Evolutionary conservation across 805 yeast genomes (phyloP).

Genomic region (Myxozyma nipponensis): DNA sequence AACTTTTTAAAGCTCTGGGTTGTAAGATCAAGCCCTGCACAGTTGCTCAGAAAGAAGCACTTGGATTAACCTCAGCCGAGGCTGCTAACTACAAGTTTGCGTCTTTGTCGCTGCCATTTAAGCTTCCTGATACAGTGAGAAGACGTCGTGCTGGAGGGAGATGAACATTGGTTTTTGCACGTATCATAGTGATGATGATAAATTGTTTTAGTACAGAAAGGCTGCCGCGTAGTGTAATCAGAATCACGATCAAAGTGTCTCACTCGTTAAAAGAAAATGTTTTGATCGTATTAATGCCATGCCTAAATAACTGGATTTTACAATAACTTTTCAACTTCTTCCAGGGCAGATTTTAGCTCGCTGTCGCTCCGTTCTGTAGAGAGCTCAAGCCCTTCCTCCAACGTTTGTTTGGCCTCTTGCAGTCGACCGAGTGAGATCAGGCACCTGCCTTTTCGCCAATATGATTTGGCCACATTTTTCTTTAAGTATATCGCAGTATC

Average conservation of each 20-base stretch:
- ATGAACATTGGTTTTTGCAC: constrained; percentile 2
- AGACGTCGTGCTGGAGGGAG: constrained; percentile 12
- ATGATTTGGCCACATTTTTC: constrained; percentile 36
- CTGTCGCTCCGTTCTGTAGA: constrained; percentile 26
- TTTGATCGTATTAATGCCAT: too few species aligned
- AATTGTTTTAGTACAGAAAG: too few species aligned
- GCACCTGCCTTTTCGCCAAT: constrained; percentile 37
- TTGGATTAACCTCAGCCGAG: constrained; percentile 36
- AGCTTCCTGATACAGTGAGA: constrained; percentile 50
- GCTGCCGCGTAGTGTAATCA: too few species aligned
- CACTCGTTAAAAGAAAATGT: too few species aligned
- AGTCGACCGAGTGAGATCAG: constrained; percentile 29
- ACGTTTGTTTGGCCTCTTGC: constrained; percentile 32
- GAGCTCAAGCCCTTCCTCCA: constrained; percentile 29
- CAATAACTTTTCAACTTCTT: constrained; percentile 14
- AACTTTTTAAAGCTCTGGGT: constrained; percentile 75
- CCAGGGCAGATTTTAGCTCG: constrained; percentile 28
- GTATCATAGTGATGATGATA: neutral
- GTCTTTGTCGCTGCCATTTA: constrained; percentile 79
- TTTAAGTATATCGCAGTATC: constrained; percentile 36
- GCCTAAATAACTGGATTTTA: neutral
- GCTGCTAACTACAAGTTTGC: constrained; percentile 70
- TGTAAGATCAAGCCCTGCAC: constrained; percentile 71
- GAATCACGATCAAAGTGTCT: too few species aligned
- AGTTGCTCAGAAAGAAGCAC: constrained; percentile 36